Evolutionary conservation across 2,329 filamentous ascomycete species (phyloP).

Genomic region (Aspergillus sp.): DNA sequence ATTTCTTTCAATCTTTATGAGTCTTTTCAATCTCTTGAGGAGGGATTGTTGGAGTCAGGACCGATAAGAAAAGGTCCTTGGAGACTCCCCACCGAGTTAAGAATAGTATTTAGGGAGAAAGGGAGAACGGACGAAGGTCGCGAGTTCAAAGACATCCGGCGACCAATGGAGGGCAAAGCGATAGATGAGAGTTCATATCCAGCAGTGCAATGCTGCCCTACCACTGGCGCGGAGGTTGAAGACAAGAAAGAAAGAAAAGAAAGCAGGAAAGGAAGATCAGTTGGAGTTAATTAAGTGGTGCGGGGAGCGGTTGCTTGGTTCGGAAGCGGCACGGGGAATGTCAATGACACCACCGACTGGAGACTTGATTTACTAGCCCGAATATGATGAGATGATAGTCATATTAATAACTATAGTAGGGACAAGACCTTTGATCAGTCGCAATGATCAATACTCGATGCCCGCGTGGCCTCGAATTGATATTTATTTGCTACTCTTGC

Average conservation of each 20-base stretch:
- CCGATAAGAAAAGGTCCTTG: slow-evolving; percentile 1
- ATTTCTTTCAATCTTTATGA: neutral
- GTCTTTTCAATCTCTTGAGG: neutral
- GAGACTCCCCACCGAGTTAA: neutral
- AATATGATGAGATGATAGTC: neutral
- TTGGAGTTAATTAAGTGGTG: neutral
- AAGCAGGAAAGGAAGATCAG: slow-evolving; percentile 2
- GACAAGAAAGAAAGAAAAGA: neutral
- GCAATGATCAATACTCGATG: neutral
- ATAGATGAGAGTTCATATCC: neutral
- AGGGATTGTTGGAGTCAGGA: neutral
- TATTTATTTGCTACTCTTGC: neutral
- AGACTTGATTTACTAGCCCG: too few relatives aligned
- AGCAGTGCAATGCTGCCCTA: slow-evolving; percentile 1
- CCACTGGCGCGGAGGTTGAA: neutral
- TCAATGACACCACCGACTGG: neutral
- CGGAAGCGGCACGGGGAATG: neutral
- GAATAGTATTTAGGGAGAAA: neutral
- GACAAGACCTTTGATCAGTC: neutral
- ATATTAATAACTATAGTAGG: neutral
- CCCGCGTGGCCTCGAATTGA: neutral
- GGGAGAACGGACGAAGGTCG: neutral
- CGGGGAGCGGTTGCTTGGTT: neutral
- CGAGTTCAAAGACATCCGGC: slow-evolving; percentile 1
- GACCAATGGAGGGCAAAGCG: neutral